Evolutionary conservation across 1,139 yeast genomes (phyloP).

Genomic region (Geotrichum cucujoidarum): DNA sequence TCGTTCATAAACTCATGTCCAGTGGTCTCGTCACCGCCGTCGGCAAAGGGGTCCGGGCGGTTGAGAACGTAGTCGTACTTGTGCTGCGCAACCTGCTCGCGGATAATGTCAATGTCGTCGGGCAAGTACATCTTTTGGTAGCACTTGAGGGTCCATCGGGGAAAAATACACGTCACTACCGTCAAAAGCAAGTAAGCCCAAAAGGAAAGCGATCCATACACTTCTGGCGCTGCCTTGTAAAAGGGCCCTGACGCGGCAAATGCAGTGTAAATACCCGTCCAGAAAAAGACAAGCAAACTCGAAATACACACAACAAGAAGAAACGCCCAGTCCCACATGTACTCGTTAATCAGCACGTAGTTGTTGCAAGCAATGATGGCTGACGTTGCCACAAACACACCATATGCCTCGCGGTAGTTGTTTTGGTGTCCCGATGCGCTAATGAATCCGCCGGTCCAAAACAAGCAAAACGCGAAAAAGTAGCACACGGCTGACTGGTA

Average conservation of each 20-base stretch:
- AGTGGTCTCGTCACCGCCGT: background rate
- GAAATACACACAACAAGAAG: constrained; percentile 58
- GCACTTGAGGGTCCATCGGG: constrained; percentile 66
- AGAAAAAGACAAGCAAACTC: constrained; percentile 61
- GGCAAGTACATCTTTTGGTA: constrained; percentile 63
- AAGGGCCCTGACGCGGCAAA: constrained; percentile 57
- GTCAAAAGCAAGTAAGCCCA: constrained; percentile 85
- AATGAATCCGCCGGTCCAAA: constrained; percentile 52
- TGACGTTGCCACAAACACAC: constrained; percentile 72
- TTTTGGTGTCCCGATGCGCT: constrained; percentile 58
- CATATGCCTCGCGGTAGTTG: constrained; percentile 84
- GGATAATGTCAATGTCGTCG: constrained; percentile 73
- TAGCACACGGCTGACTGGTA: constrained; percentile 83
- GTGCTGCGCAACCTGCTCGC: constrained; percentile 48
- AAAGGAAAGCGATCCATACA: constrained; percentile 65
- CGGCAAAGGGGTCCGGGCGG: constrained; percentile 19
- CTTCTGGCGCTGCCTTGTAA: constrained; percentile 67
- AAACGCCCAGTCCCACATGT: constrained; percentile 93
- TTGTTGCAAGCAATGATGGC: constrained; percentile 75
- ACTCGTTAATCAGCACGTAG: constrained; percentile 75
- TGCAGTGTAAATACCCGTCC: constrained; percentile 91
- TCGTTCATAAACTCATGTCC: background rate
- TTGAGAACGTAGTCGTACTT: constrained; percentile 19
- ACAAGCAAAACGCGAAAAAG: constrained; percentile 79
- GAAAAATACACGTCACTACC: constrained; percentile 63